Evolutionary conservation across 2,329 filamentous ascomycete species (phyloP), one percentile per base, ranked within the genome.

Genomic region (Talaromyces sp.): DNA sequence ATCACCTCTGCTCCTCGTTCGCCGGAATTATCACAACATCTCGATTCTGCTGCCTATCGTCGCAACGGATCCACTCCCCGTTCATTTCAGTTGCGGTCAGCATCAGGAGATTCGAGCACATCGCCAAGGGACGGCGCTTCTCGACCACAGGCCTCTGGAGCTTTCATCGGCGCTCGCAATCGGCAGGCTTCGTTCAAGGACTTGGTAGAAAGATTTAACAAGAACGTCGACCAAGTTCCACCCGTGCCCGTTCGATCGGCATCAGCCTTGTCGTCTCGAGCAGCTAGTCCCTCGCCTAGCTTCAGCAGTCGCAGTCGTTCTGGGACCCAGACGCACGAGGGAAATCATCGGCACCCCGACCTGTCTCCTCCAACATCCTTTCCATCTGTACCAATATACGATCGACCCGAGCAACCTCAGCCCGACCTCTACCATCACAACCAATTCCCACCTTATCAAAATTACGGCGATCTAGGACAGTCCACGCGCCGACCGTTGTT

Each of bases 191-290:
- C 88, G 64, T 89, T 95, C 68, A 91, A 88, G 76, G 90, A 95
- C 71, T 81, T 95, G 66, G 87, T 90, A 70, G 91, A 88, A 75
- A 87, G 85, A 61, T 95, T 93, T 77, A 90, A 93, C 74, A 86
- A 88, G 71, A 86, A 82, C 67, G 79, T 70, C 37, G 79, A 81
- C 65, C 75, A 79, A 64, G 69, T 77, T 56, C 77, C 75, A 25
- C 80, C 79, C 4, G 63, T 79, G 14, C 80, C 79, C 8, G 70
- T 70, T 25, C 67, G 71, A 31, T 71, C 73, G 37, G 65, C 68
- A 21, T 69, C 76, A 2, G 69, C 70, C 31, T 66, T 71, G n/a
- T 66, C 70, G n/a, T 76, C 76, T 44, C 72, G 72, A 62, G 71
- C 76, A 39, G 69, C 68, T 5, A 80, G 75, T 56, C 75, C 77